Evolutionary conservation across 2,329 filamentous ascomycete genomes (phyloP).

Genomic region (Aureobasidium leucospermi): DNA sequence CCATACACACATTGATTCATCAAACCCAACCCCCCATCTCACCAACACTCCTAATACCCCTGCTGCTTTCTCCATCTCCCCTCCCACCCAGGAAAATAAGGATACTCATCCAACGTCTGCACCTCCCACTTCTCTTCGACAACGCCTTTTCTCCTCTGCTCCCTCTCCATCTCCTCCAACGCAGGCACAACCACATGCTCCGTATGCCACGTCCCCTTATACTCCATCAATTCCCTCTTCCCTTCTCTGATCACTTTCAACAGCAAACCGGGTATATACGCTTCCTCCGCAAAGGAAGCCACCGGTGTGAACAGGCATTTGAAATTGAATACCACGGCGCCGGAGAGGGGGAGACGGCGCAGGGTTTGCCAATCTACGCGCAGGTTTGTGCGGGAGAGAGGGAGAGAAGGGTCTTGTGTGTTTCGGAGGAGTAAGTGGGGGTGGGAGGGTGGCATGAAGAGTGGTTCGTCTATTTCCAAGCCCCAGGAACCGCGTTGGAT

Average conservation of each 20-base stretch:
- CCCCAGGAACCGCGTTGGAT: constrained; percentile 85
- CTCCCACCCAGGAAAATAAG: constrained; percentile 71
- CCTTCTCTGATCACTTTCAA: constrained; percentile 63
- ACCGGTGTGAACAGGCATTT: constrained; percentile 77
- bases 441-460: constrained; percentile 62
- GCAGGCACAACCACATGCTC: constrained; percentile 64
- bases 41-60: too few relatives aligned
- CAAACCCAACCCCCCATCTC: too few relatives aligned
- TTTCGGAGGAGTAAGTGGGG: not conserved
- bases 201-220: constrained; percentile 76
- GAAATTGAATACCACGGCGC: constrained; percentile 77
- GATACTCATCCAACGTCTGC: constrained; percentile 64
- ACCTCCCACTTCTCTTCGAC: constrained; percentile 58
- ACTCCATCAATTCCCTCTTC: constrained; percentile 64
- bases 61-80: constrained; percentile 55
- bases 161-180: constrained; percentile 54
- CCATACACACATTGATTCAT: too few relatives aligned
- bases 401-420: constrained; percentile 49
- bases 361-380: constrained; percentile 87
- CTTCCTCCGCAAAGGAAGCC: constrained; percentile 60
- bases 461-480: constrained; percentile 64
- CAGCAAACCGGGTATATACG: constrained; percentile 62
- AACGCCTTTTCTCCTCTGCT: constrained; percentile 58
- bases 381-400: constrained; percentile 54
- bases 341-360: constrained; percentile 68